Conservation (phyloP, 371 early-diverging fungal species). For the Syncephalastrum monosporum region DNA sequence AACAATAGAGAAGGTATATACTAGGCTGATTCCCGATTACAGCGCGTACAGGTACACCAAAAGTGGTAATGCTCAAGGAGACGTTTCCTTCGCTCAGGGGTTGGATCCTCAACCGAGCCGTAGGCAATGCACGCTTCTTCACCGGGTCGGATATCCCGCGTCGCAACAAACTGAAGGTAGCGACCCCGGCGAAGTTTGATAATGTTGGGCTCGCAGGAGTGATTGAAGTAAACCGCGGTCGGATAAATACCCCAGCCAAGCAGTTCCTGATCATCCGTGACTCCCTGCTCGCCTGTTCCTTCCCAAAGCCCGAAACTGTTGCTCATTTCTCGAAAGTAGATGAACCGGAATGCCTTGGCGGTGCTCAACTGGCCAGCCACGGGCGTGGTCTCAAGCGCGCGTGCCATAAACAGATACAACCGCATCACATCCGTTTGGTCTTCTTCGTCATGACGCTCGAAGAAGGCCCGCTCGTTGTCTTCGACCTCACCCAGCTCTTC, state of each 20-base stretch:
- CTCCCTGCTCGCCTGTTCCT: constrained; percentile 22
- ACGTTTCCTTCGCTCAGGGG: constrained; percentile 42
- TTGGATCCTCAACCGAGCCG: constrained; percentile 46
- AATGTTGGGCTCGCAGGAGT: constrained; percentile 74
- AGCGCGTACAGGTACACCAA: constrained; percentile 67
- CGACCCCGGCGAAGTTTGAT: constrained; percentile 48
- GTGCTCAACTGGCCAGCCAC: too few species aligned
- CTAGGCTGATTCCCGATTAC: constrained; percentile 41
- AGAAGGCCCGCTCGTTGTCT: constrained; percentile 33
- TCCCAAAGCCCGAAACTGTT: constrained; percentile 74
- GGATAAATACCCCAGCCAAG: constrained; percentile 71
- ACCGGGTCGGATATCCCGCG: constrained; percentile 42
- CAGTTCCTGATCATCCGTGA: constrained; percentile 48
- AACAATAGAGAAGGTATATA: too few species aligned
- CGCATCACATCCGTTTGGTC: constrained; percentile 11
- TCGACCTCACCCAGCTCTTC: constrained; percentile 5
- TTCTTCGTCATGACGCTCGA: constrained; percentile 7
- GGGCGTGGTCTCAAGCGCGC: background rate
- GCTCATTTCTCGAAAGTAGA: constrained; percentile 61
- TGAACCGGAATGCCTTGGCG: constrained; percentile 37
- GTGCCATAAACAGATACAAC: constrained; percentile 21
- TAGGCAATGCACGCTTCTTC: constrained; percentile 77
- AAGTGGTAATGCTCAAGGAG: constrained; percentile 67
- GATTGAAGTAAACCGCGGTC: constrained; percentile 77
- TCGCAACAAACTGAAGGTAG: constrained; percentile 60